Evolutionary conservation across 495 filamentous ascomycete species (phyloP).

Genomic region (Neurospora sp.): DNA sequence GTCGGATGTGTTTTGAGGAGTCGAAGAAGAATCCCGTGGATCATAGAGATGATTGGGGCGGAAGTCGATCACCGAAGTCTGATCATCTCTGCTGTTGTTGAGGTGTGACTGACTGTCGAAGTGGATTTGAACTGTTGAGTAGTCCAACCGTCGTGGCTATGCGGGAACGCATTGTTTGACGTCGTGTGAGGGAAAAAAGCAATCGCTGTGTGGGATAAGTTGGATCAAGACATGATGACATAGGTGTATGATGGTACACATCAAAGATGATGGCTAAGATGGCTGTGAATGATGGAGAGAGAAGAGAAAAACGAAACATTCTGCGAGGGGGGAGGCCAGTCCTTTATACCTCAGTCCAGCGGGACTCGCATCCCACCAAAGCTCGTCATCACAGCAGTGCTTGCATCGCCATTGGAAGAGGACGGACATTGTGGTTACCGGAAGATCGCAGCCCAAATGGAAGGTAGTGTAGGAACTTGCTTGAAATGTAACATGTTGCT

Average conservation of each 20-base stretch:
- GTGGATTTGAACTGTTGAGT: not conserved
- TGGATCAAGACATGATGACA: not conserved
- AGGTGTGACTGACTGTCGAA: not conserved
- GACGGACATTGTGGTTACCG: not conserved
- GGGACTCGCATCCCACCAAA: not conserved
- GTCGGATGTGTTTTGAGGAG: not conserved
- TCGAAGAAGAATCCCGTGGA: not conserved
- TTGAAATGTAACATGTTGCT: not conserved
- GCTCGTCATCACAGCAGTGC: not conserved
- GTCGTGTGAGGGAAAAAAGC: not conserved
- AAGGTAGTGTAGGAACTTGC: not conserved
- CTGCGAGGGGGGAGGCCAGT: not conserved
- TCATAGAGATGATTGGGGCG: not conserved
- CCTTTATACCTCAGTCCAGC: not conserved
- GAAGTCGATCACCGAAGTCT: not conserved
- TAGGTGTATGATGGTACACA: not conserved
- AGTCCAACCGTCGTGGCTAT: not conserved
- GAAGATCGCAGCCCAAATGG: not conserved
- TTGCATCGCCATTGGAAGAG: not conserved
- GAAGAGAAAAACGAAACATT: not conserved
- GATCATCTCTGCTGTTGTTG: not conserved
- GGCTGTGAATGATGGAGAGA: not conserved
- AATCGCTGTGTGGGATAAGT: not conserved
- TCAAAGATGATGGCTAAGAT: not conserved
- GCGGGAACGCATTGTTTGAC: not conserved